These are phyloP conservation scores for Phytophthora gonapodyides DNA, from an alignment of 352 stramenopile genomes.

Conservation along the genomic window DNA sequence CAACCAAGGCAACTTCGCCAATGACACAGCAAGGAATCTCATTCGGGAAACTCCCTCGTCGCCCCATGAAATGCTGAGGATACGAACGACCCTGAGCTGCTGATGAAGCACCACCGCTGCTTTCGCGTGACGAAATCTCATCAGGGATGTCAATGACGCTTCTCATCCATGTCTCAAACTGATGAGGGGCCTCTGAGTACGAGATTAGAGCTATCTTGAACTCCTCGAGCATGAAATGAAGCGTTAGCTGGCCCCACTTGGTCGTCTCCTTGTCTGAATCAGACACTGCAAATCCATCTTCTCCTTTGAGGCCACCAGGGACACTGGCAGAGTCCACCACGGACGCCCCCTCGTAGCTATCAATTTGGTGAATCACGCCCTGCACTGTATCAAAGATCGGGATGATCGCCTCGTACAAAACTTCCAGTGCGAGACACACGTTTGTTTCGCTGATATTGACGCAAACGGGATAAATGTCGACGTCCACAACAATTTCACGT, in stretches of 20 bases:
- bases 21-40: slow-evolving; percentile 45
- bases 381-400: slow-evolving; percentile 36
- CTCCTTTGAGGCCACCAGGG: slow-evolving; percentile 4
- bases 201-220: slow-evolving; percentile 56
- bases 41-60: slow-evolving; percentile 33
- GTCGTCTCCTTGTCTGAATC: slow-evolving; percentile 3
- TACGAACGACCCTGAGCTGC: slow-evolving; percentile 28
- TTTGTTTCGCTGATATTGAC: slow-evolving; percentile 54
- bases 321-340: slow-evolving; percentile 22
- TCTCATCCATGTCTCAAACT: slow-evolving; percentile 67
- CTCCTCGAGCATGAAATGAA: slow-evolving; percentile 46
- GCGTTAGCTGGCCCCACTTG: slow-evolving; percentile 24
- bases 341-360: slow-evolving; percentile 21
- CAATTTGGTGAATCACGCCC: slow-evolving; percentile 31
- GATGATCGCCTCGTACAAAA: slow-evolving; percentile 40
- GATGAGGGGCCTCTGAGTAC: slow-evolving; percentile 45
- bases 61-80: slow-evolving; percentile 40
- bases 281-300: background rate
- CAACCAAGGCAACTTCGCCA: slow-evolving; percentile 39
- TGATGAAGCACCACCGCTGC: slow-evolving; percentile 31
- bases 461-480: slow-evolving; percentile 43
- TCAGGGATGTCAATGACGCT: slow-evolving; percentile 39
- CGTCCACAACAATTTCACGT: slow-evolving; percentile 26
- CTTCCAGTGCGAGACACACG: slow-evolving; percentile 41
- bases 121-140: slow-evolving; percentile 44